Evolutionary conservation across 495 filamentous ascomycete species (phyloP), one percentile per base, ranked within the genome.

Genomic region (Beverwykella pulmonaria): DNA sequence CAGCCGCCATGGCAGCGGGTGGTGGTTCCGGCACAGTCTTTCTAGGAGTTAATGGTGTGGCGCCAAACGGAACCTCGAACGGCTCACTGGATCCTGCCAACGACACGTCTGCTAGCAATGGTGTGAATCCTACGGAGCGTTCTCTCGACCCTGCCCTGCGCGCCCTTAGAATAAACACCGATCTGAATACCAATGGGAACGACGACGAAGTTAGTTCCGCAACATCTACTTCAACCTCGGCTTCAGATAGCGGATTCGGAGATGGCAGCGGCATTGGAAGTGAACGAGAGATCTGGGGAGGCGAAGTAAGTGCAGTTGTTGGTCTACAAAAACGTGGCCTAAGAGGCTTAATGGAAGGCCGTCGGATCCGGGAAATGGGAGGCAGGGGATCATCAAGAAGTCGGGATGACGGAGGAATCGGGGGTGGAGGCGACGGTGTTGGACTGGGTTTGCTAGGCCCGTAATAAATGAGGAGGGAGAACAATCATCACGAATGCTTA

Each of bases 1-100:
- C 95, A 0, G 92, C 93, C 0, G 94, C 94, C 52, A 98, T 98
- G 94, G 95, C 93, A 2, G 95, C 95, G 8, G 94, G 95, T 0
- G 92, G 93, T 26, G 94, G 95, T 1, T 82, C 91, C 1, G 90
- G 89, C 57, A 74, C 77, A 17, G 66, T 70, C 12, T 79, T 78
- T 63, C 50, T 70, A 0, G 66, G 71, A 15, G 58, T 57, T 12
- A 54, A 56, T 46, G 52, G 48, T 25, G 63, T 52, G 25, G 26
- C 26, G 1, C 15, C 52, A 20, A 59, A 63, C 20, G 65, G 65
- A 2, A 53, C 19, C 19, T 20, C 50, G 1, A 36, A 63, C 27
- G 61, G 57, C 44, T 29, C 22, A 12, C 41, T 53, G 7, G 39
- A 56, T 27, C 30, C 53, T 26, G 36, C 61, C 1, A 46, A 30